Base-by-base conservation (phyloP, 129 eudicot genomes). In the Cynara cardunculus region DNA sequence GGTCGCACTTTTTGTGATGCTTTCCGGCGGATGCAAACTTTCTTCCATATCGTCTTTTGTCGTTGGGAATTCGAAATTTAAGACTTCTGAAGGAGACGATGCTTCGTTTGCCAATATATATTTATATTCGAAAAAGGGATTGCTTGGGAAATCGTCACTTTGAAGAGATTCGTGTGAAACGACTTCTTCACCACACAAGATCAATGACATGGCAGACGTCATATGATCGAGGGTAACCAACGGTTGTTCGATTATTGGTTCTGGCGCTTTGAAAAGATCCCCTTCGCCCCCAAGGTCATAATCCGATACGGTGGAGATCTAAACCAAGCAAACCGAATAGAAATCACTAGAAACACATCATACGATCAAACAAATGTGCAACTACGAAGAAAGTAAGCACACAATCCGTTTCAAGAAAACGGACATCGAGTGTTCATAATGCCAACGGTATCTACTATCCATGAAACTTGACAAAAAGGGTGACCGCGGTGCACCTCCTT, bases 261-360 rank as follows among this genome's bases (percentile, higher is more conserved):
- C 87, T 0, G 97, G 97, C n/a, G 95, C 93, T 78, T 90, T 84
- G 84, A 94, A 90, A 21, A 94, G 91, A 80, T 92, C 97, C 25
- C 89, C 91, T 87, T 89, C 92, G 1, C 80, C 93, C 79, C 91
- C 91, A 71, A 94, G 85, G 79, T 90, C 89, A 84, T 91, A 94
- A 62, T 89, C 96, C 4, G 90, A 82, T 73, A 91, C 73, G 66
- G 83, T 26, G 16, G 92, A 89, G 71, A 85, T 84, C 85, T 84
- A 81, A 49, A 87, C 71, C 80, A 93, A 66, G 69, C 13, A 79
- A 78, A 78, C 7, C 27, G n/a, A 62, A 19, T n/a, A 7, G 30
- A 77, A 59, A 56, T 73, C 26, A 74, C 12, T 61, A 78, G 27
- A 68, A 79, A 37, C 77, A 71, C 25, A 26, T n/a, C 10, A 4